Base-by-base conservation (phyloP, 352 stramenopile species). In the Globisporangium yorkense region DNA sequence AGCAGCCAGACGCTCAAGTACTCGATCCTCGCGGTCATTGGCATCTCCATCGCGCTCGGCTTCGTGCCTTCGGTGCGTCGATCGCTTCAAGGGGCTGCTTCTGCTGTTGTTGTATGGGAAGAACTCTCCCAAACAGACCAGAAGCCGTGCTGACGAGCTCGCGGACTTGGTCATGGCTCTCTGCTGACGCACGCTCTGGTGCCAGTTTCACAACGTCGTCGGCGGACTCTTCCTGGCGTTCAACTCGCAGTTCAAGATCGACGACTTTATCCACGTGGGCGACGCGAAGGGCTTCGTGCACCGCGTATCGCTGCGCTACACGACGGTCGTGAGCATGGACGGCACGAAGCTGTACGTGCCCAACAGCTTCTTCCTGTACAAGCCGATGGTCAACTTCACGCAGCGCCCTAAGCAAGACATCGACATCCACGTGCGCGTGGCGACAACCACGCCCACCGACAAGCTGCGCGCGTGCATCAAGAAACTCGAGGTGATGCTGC, bases 351-450 rank as follows among this genome's bases (percentile, higher is more conserved):
- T 92, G 18, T 94, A 84, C 58, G 74, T 95, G 21, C 83, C 83
- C 29, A 94, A 94, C 67, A 94, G 84, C 57, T 94, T 92, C 60
- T 95, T 95, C 54, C 65, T 95, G n/a, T 95, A 92, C 77, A 92
- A 92, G 51, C 86, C 83, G 27, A 93, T 95, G 86, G 77, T 95
- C 35, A 95, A 95, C 57, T 95, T 84, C 57, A 88, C 84, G 47
- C 82, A 94, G 56, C 81, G 83, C 0, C 86, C 86, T 2, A 95
- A 95, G 58, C 74, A 82, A 33, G 78, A 92, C 48, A 79, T 95
- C 31, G 77, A 93, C 55, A 80, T 95, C 24, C 75, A 73, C 21
- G 72, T 93, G 12, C 63, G 69, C 27, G 80, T 95, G 7, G 80
- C 82, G 2, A 63, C 70, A 9, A 54, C 65, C 40, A 92, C 83